phyloP scores from a whole-genome alignment of 768 basidiomycete species.

The Albatrellus ellisii region DNA sequence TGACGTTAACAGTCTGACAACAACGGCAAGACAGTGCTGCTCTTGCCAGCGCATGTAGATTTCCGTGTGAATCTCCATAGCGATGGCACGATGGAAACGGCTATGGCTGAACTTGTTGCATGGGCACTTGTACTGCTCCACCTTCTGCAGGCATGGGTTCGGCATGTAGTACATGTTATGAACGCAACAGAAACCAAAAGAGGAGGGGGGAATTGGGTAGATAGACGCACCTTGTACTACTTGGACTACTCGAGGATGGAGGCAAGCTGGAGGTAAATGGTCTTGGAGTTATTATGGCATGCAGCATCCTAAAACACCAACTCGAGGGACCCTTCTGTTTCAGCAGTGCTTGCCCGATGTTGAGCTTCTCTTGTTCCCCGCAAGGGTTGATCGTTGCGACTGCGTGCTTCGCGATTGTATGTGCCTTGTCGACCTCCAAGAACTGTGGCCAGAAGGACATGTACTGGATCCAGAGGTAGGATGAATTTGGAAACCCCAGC shows the following conservation, averaged over 20 bases:
- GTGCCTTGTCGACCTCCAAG: conserved; percentile 92
- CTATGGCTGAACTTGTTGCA: conserved; percentile 91
- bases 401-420: conserved; percentile 75
- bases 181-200: not conserved
- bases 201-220: too few relatives aligned
- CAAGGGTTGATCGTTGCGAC: conserved; percentile 83
- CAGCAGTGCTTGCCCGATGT: conserved; percentile 93
- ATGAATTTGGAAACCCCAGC: conserved; percentile 90
- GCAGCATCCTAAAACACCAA: conserved; percentile 82
- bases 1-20: too few relatives aligned
- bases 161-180: too few relatives aligned
- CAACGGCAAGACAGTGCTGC: too few relatives aligned
- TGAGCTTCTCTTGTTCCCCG: conserved; percentile 91
- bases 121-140: conserved; percentile 80
- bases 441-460: conserved; percentile 97
- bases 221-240: conserved; percentile 53
- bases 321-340: conserved; percentile 78
- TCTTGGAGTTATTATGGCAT: conserved; percentile 85
- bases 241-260: conserved; percentile 74
- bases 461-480: conserved; percentile 96
- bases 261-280: conserved; percentile 73
- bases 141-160: conserved; percentile 39
- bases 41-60: too few relatives aligned
- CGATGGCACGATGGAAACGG: too few relatives aligned
- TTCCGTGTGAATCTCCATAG: too few relatives aligned